These are phyloP conservation scores for Tolypocladium cylindrosporum DNA, from an alignment of 2,329 filamentous ascomycete genomes.

Conservation along the genomic window DNA sequence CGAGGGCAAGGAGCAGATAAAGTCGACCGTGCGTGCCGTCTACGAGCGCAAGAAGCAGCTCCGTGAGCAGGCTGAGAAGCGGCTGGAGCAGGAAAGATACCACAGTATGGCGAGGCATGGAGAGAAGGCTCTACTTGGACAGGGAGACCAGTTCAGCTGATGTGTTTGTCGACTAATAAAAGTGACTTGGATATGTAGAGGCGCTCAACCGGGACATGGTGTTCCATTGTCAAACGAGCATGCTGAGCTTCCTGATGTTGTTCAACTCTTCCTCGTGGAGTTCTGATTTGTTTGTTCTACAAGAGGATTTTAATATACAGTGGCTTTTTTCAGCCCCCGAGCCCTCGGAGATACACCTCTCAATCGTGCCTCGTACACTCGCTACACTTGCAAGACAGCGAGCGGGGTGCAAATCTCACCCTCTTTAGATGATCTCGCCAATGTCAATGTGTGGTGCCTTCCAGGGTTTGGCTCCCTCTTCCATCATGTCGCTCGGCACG, in stretches of 20 bases:
- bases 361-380: not conserved
- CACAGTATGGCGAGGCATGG: slow-evolving; percentile 39
- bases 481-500: slow-evolving; percentile 61
- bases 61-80: slow-evolving; percentile 44
- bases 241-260: no score
- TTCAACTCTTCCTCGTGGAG: not conserved
- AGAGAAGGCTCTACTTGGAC: slow-evolving; percentile 44
- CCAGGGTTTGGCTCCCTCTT: slow-evolving; percentile 51
- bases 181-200: not conserved
- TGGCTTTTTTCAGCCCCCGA: slow-evolving; percentile 5
- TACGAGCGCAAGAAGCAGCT: slow-evolving; percentile 81
- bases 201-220: not conserved
- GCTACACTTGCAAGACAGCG: slow-evolving; percentile 1
- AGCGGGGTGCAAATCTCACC: not conserved
- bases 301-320: slow-evolving; percentile 28
- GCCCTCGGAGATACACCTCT: not conserved
- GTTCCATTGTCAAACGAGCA: not conserved
- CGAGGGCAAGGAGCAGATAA: slow-evolving; percentile 71
- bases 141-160: slow-evolving; percentile 55
- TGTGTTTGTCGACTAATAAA: not conserved
- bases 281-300: slow-evolving; percentile 20
- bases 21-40: slow-evolving; percentile 70
- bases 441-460: slow-evolving; percentile 59
- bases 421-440: slow-evolving; percentile 53
- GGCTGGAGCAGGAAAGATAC: slow-evolving; percentile 27